Percentiles rank a stretch among this genome's conserved stretches.
Evolutionary conservation across 2,329 filamentous ascomycete species (phyloP).

Genomic region (Plenodomus lindquistii): DNA sequence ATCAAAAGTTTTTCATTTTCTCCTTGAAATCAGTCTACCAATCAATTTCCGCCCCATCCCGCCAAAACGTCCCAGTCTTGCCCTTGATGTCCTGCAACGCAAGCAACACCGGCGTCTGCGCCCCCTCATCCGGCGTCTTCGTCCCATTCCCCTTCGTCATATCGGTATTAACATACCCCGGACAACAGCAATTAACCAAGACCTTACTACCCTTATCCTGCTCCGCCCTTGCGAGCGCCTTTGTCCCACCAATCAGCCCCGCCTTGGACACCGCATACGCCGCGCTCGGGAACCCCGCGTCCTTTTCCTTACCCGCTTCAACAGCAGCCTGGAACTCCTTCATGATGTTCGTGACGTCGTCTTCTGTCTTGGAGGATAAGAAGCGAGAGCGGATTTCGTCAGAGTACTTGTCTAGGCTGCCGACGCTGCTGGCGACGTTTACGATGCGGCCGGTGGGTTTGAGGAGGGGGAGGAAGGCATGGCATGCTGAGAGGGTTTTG

Average conservation of each 20-base stretch:
- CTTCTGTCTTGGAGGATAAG: slow-evolving; percentile 43
- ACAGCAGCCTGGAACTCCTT: slow-evolving; percentile 54
- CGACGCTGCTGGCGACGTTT: slow-evolving; percentile 54
- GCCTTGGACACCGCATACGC: slow-evolving; percentile 56
- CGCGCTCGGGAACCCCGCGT: slow-evolving; percentile 54
- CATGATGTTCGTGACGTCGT: slow-evolving; percentile 55
- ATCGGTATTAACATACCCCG: slow-evolving; percentile 53
- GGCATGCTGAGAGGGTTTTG: slow-evolving; percentile 53
- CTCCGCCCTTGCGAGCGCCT: slow-evolving; percentile 42
- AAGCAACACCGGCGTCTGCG: slow-evolving; percentile 50
- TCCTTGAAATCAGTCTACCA: slow-evolving; percentile 31
- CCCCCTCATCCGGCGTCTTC: slow-evolving; percentile 51
- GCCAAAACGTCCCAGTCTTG: slow-evolving; percentile 47
- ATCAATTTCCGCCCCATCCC: slow-evolving; percentile 39
- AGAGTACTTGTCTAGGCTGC: slow-evolving; percentile 54
- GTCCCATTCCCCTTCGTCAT: slow-evolving; percentile 48
- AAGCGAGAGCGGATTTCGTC: slow-evolving; percentile 50
- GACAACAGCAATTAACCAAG: slow-evolving; percentile 49
- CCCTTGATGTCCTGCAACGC: slow-evolving; percentile 47
- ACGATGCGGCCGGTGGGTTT: slow-evolving; percentile 50
- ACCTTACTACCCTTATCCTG: slow-evolving; percentile 37
- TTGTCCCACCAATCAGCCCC: slow-evolving; percentile 49
- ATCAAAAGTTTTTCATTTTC: not conserved
- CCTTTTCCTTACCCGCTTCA: slow-evolving; percentile 50
- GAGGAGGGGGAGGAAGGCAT: slow-evolving; percentile 52